Evolutionary conservation across 2,329 filamentous ascomycete species (phyloP), one percentile per base, ranked within the genome.

Genomic region (Sporothrix sp.): DNA sequence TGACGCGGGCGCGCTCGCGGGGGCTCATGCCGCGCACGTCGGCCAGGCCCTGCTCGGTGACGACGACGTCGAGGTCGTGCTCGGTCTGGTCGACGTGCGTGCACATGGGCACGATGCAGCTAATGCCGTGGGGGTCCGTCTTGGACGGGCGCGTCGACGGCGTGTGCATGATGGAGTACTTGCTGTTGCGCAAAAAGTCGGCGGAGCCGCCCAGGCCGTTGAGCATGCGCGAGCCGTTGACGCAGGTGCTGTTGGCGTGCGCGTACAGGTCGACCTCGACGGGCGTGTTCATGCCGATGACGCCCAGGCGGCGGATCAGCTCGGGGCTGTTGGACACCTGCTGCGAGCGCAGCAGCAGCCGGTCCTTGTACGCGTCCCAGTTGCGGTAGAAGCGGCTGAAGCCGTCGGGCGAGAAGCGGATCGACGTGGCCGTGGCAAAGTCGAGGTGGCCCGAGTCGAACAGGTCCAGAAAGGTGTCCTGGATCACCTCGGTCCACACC

Each of bases 201-300:
- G 86, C 86, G 2, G 81, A 85, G 4, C 87, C 87, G 45, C 87
- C 87, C 7, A 93, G 79, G 10, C 87, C 87, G 71, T 91, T 91
- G 54, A 93, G 76, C 85, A 91, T 93, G 52, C 89, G 82, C 55
- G 78, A 84, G 57, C 89, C 88, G 81, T 93, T 88, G 20, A 95
- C 88, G 63, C 85, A 90, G 50, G 88, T 95, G 55, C 78, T 84
- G 78, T 95, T 95, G 60, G 89, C 89, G 70, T 95, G 88, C 2
- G 88, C 89, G 70, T 95, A 95, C 62, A 95, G 94, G 69, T 95
- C 89, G 14, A 95, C 88, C 69, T 95, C 89, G 42, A 95, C 87
- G 20, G 88, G 88, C 0, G 88, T 95, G 76, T 95, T 95, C 88
- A 95, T 95, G 65, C 87, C 88, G 60, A 95, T 95, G 58, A 89